phyloP scores from a whole-genome alignment of 179 eudicot genomes.

The Silene noctiflora region DNA sequence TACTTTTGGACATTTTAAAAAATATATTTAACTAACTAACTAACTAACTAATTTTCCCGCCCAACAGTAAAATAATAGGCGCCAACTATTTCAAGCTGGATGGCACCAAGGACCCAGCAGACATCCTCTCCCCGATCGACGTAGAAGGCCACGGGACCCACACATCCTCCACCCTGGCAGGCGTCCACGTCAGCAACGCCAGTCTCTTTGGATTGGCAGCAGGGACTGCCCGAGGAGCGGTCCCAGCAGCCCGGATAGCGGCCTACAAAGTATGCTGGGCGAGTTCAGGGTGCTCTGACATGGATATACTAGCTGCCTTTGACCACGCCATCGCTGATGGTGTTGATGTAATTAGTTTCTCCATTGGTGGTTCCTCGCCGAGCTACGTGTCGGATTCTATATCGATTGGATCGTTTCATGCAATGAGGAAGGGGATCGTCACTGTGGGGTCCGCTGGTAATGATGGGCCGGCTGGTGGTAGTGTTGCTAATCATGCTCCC shows the following conservation, averaged over 20 bases:
- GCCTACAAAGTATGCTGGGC: constrained; percentile 44
- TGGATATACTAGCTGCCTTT: constrained; percentile 45
- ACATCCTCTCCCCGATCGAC: constrained; percentile 41
- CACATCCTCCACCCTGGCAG: constrained; percentile 44
- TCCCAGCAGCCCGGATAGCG: constrained; percentile 37
- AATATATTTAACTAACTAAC: neutral
- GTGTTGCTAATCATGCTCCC: constrained; percentile 68
- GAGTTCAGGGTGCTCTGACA: constrained; percentile 37
- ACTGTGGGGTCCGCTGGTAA: constrained; percentile 88
- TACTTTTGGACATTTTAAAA: neutral
- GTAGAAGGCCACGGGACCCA: constrained; percentile 45
- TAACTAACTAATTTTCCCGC: constrained; percentile 8
- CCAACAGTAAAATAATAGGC: constrained; percentile 38
- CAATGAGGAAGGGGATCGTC: constrained; percentile 59
- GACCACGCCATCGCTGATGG: constrained; percentile 41
- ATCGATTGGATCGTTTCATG: constrained; percentile 68
- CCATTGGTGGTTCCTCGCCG: constrained; percentile 34
- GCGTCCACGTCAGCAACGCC: constrained; percentile 31
- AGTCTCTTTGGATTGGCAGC: constrained; percentile 34
- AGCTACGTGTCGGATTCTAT: constrained; percentile 47
- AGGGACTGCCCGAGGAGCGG: constrained; percentile 40
- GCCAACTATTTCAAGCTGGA: constrained; percentile 41
- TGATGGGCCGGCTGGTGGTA: constrained; percentile 53
- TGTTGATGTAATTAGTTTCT: constrained; percentile 40
- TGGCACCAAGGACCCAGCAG: constrained; percentile 27